phyloP scores from a whole-genome alignment of 2,329 filamentous ascomycete species.

The Bipolaris cookei region DNA sequence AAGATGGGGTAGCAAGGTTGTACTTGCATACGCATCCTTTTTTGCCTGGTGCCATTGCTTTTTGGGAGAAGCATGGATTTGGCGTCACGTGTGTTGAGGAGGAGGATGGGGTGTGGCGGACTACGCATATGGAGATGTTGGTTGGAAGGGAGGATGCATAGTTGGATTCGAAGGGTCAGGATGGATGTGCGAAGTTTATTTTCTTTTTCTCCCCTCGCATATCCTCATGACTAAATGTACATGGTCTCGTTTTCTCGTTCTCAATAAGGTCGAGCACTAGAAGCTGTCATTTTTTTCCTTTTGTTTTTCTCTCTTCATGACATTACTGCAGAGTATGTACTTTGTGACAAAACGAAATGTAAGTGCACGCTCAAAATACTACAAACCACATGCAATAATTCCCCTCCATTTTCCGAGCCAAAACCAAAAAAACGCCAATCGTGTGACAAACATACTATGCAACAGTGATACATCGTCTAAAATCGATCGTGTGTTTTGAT shows the following conservation, averaged over 20 bases:
- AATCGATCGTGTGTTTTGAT: not conserved
- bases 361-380: not conserved
- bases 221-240: not conserved
- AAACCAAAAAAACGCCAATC: constrained; percentile 1
- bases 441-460: constrained; percentile 5
- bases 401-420: not conserved
- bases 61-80: constrained; percentile 28
- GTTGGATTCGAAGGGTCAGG: too few relatives aligned
- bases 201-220: not conserved
- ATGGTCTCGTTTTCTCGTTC: not conserved
- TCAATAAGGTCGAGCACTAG: not conserved
- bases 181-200: not conserved
- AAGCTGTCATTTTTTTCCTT: not conserved
- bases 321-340: constrained; percentile 3
- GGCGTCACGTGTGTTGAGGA: constrained; percentile 12
- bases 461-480: not conserved
- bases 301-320: not conserved
- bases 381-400: not conserved
- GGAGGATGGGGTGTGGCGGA: constrained; percentile 19
- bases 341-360: not conserved
- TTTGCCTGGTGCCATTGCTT: constrained; percentile 22
- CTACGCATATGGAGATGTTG: not conserved
- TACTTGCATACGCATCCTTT: constrained; percentile 30
- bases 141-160: not conserved
- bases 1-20: constrained; percentile 12